Evolutionary conservation across 73 alveolate genomes (phyloP).

Genomic region (Paramecium sonneborni): DNA sequence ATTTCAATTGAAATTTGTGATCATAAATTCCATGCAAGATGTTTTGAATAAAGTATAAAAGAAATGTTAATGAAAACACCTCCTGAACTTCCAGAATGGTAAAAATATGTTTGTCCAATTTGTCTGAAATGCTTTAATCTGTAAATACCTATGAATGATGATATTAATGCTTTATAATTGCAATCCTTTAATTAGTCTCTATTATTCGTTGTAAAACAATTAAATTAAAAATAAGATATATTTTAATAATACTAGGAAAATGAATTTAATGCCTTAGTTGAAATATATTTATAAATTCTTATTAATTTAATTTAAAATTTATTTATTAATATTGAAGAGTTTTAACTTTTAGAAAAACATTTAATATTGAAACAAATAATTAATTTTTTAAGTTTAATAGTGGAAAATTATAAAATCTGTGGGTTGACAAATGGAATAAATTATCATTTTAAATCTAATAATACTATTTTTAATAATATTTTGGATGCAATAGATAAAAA

Average conservation of each 20-base stretch:
- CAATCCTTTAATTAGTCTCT: not conserved
- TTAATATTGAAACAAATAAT: not conserved
- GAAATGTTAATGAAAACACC: not conserved
- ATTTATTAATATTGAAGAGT: not conserved
- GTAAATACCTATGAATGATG: not conserved
- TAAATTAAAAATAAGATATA: not conserved
- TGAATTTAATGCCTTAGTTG: not conserved
- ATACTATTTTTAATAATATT: not conserved
- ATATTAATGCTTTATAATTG: not conserved
- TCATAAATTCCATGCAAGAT: not conserved
- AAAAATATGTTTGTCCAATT: not conserved
- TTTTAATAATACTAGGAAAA: not conserved
- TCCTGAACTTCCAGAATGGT: not conserved
- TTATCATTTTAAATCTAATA: not conserved
- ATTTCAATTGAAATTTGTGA: not conserved
- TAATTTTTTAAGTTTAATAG: not conserved
- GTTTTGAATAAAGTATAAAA: not conserved
- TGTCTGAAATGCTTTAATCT: not conserved
- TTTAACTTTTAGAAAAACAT: not conserved
- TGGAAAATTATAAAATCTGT: not conserved
- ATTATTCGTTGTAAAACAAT: not conserved
- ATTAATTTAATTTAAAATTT: not conserved
- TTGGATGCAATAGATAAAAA: not conserved
- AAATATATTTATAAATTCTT: not conserved
- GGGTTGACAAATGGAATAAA: not conserved